Evolutionary conservation across 2,329 filamentous ascomycete genomes (phyloP), one percentile per base, ranked within the genome.

Genomic region (Akanthomyces lecanii): DNA sequence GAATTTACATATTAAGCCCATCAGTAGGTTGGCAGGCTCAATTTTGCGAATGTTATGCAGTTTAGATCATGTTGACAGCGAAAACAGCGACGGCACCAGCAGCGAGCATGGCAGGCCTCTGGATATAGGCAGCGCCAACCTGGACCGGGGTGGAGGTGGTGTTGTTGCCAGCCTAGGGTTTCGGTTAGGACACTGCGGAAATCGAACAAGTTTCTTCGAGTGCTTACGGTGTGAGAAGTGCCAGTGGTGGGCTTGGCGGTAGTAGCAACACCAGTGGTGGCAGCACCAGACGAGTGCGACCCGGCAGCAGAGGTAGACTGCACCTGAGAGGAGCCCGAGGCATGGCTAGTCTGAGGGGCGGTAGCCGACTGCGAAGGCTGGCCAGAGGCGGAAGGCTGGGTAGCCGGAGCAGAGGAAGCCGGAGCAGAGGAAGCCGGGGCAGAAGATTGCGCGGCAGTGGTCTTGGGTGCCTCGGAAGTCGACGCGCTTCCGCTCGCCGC

Each of bases 21-120:
- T 5, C 25, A 61, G 30, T 4, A 25, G 1, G 45, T 44, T 52
- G 23, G 10, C 8, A 7, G 59, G 28, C 48, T 50, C 7, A 23
- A 21, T 28, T 23, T 45, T 48, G 45, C 30, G 23, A 52, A 36
- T n/a, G 12, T 47, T 36, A 33, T 62, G 44, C 48, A 50, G 21
- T 36, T 66, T 67, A 69, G 50, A 67, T 65, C 58, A 68, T 58
- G 61, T 66, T 65, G 57, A 55, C 36, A 42, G 60, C 44, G 40
- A 65, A 53, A 14, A 48, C 60, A 30, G 53, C 63, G 51, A 61
- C 44, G 58, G 53, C 51, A 44, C 58, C 58, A n/a, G 48, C 42
- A 54, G 53, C 58, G 12, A 60, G 28, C 33, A 60, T 38, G 33
- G 51, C 61, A 14, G 62, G 62, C 56, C 61, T 33, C 42, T 61